These are phyloP conservation scores for Lathyrus sativus DNA, from an alignment of 306 rosid genomes.

Conservation along the genomic window DNA sequence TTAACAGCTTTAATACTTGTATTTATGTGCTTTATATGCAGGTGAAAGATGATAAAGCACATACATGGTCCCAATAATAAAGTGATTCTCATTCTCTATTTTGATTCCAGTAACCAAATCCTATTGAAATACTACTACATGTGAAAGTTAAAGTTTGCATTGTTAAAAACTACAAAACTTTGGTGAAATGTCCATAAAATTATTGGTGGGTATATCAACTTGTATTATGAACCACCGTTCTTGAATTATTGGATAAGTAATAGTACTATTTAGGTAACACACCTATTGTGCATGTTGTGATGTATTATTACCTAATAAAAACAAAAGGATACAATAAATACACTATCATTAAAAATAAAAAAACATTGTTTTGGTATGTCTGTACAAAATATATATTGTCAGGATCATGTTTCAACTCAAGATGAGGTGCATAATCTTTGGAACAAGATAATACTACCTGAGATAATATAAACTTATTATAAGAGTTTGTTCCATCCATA, in stretches of 20 bases:
- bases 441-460: neutral
- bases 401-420: neutral
- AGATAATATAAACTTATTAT: neutral
- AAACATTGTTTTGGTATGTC: neutral
- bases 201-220: neutral
- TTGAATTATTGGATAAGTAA: neutral
- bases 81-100: neutral
- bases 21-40: neutral
- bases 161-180: neutral
- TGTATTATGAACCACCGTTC: neutral
- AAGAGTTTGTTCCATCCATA: neutral
- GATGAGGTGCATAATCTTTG: neutral
- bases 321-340: neutral
- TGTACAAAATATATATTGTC: neutral
- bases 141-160: neutral
- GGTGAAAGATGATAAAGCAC: neutral
- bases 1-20: constrained; percentile 17
- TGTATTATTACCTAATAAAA: neutral
- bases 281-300: neutral
- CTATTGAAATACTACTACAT: neutral
- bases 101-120: neutral
- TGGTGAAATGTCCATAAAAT: neutral
- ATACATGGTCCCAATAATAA: neutral
- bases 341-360: neutral
- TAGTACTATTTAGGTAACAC: neutral